Base-by-base conservation (phyloP, 345 rosid genomes). In the Carallia pectinifolia region DNA sequence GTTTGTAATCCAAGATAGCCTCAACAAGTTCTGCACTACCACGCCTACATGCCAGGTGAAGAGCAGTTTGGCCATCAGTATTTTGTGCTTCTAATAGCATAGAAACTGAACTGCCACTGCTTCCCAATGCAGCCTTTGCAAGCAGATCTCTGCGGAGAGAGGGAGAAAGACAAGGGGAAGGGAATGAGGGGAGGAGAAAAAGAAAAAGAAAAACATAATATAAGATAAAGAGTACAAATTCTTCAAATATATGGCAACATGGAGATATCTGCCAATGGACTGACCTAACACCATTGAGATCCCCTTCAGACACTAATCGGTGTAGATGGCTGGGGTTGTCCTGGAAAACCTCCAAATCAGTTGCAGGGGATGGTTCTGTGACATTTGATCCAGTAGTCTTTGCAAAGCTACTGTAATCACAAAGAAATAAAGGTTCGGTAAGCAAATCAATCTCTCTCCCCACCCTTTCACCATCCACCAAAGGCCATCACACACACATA, bases 11-110 rank as follows among this genome's bases (percentile, higher is more conserved):
- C 85, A 95, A 74, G 66, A 95, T 85, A 69, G 90, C 81, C 79
- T 77, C 87, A 69, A 95, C 98, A 76, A 95, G 87, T 71, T 92
- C 91, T 36, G 81, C 86, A 82, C 97, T 84, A 76, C 99, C 98
- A 70, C 97, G 92, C 73, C 98, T 85, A 85, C 99, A 95, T 66
- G 99, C 97, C 83, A 95, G 84, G 83, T 95, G 99, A 68, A 92
- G 91, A 69, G 96, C 89, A 33, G 96, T 89, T 81, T 91, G 99
- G 71, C 98, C 99, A 78, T 90, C 97, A 68, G 88, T 62, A 77
- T 95, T 95, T 29, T 89, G 94, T 54, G 97, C 93, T 84, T 88
- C 95, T 73, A 95, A 73, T 58, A 95, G 82, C 37, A 75, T 79
- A 71, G 82, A 76, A 68, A 95, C 60, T 36, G 87, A 78, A 77